These are phyloP conservation scores for Peterozyma xylosa DNA, from an alignment of 805 yeast genomes.

Conservation along the genomic window DNA sequence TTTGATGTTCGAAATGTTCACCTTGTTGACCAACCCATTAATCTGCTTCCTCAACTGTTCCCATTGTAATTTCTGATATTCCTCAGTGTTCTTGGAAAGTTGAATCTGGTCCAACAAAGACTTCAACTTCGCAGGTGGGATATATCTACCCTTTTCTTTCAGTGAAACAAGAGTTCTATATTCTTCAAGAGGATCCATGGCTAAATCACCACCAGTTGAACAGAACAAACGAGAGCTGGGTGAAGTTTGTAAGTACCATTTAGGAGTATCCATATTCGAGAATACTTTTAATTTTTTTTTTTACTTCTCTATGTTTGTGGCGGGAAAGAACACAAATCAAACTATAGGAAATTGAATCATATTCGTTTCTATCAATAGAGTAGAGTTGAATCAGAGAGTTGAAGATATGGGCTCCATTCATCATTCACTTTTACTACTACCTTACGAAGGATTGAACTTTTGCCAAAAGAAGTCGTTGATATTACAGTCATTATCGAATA, in stretches of 20 bases:
- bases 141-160: slow-evolving; percentile 29
- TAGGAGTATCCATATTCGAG: background rate
- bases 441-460: too few species aligned
- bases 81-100: slow-evolving; percentile 16
- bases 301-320: background rate
- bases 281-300: background rate
- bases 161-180: background rate
- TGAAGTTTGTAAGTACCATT: background rate
- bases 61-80: slow-evolving; percentile 53
- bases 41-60: slow-evolving; percentile 37
- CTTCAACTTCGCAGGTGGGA: slow-evolving; percentile 46
- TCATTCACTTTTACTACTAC: too few species aligned
- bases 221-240: too few species aligned
- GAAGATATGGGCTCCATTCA: too few species aligned
- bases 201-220: background rate
- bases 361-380: too few species aligned
- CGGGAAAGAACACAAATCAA: too few species aligned
- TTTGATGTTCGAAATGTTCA: slow-evolving; percentile 38
- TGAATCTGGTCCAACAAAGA: slow-evolving; percentile 26
- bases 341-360: too few species aligned
- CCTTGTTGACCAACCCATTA: slow-evolving; percentile 38
- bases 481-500: too few species aligned
- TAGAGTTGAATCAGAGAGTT: too few species aligned
- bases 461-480: too few species aligned
- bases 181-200: background rate